Evolutionary conservation across 768 basidiomycete genomes (phyloP), one percentile per base, ranked within the genome.

Genomic region (Gymnopilus junonius): DNA sequence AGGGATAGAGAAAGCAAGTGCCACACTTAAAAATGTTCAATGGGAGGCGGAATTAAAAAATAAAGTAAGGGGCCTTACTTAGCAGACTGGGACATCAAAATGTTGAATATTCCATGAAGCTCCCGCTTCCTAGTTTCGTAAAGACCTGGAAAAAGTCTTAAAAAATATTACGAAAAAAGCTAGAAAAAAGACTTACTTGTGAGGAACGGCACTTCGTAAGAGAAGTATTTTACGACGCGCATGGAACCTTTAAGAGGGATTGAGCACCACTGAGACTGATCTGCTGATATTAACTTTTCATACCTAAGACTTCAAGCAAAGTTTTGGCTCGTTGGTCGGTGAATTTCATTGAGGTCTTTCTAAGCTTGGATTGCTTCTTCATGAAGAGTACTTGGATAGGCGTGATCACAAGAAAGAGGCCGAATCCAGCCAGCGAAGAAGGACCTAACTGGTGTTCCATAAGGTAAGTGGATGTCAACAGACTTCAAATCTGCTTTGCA

Each of bases 171-270:
- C 23, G 8, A 12, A 27, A 50, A 15, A 6, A 23, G n/a, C 15
- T 35, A 14, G 57, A 29, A 5, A 7, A 23, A 11, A 42, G 2
- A 75, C 82, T 71, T 64, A 89, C 90, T 79, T 65, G 85, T 79
- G 50, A 90, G 73, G 73, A 90, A 91, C 0, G 90, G 87, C 1
- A 79, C 65, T 74, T 92, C 91, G 64, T 90, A 91, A 23, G 85
- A 87, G 71, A 92, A 92, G 68, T 87, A 90, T 71, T 91, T 91
- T 58, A 92, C 85, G 15, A 90, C 82, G 4, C 87, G 82, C 88
- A 91, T 90, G 1, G 82, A 82, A 43, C 83, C 85, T 83, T 55
- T 32, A 34, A 20, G 40, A 29, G 12, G 15, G 1, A 51, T 20
- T 34, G 15, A 34, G n/a, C 25, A 46, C 1, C 11, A 25, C 12